These are phyloP conservation scores for Pseudodiploospora longispora DNA, from an alignment of 2,329 filamentous ascomycete species.

Conservation along the genomic window DNA sequence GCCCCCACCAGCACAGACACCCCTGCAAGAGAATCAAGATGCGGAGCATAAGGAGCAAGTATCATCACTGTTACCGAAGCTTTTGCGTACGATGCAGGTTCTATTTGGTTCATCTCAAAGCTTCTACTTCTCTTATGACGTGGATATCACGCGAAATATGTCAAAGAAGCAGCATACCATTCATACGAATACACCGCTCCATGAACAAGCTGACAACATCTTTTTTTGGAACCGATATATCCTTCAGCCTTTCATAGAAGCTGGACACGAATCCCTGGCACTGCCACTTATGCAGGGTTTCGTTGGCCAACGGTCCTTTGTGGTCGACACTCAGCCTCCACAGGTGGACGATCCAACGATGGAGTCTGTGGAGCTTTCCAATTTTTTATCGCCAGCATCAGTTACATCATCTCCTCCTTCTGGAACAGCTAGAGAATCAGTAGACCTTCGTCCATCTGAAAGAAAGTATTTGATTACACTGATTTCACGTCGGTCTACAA, in stretches of 20 bases:
- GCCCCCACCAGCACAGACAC: slow-evolving; percentile 17
- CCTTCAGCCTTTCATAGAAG: slow-evolving; percentile 62
- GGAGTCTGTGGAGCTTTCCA: slow-evolving; percentile 39
- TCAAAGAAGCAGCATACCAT: slow-evolving; percentile 21
- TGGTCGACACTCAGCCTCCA: slow-evolving; percentile 55
- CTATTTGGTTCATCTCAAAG: slow-evolving; percentile 75
- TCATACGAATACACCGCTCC: slow-evolving; percentile 44
- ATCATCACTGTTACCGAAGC: slow-evolving; percentile 64
- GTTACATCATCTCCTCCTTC: slow-evolving; percentile 16
- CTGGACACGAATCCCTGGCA: slow-evolving; percentile 61
- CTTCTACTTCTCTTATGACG: slow-evolving; percentile 93
- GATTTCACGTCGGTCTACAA: slow-evolving; percentile 80
- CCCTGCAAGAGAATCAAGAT: slow-evolving; percentile 32
- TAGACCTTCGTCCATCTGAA: slow-evolving; percentile 40
- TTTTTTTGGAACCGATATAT: slow-evolving; percentile 92
- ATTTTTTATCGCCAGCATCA: slow-evolving; percentile 25
- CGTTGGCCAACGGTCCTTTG: slow-evolving; percentile 76
- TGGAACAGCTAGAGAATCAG: slow-evolving; percentile 19
- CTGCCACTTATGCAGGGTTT: slow-evolving; percentile 91
- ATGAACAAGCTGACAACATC: slow-evolving; percentile 63
- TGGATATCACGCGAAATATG: slow-evolving; percentile 72
- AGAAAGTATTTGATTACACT: slow-evolving; percentile 71
- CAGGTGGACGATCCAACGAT: slow-evolving; percentile 40
- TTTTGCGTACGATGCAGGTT: slow-evolving; percentile 75
- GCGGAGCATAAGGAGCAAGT: slow-evolving; percentile 13